A percentile compares a stretch with the other conserved stretches of the same genome.
Conservation (phyloP, 768 basidiomycete species). For the Phanerochaete sordida region DNA sequence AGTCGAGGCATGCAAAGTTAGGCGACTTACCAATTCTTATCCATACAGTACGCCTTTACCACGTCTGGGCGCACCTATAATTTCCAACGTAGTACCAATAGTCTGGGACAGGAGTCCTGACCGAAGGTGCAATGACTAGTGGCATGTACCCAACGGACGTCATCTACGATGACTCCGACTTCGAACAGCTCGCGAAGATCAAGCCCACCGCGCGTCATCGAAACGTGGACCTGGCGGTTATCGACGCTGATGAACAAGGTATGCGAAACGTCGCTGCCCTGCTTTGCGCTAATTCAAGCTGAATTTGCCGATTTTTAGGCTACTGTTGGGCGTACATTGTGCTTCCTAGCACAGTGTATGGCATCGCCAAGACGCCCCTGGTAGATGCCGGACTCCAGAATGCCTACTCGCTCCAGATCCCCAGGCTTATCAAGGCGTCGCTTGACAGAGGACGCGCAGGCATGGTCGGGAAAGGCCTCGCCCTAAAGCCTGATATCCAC, state of each 20-base stretch:
- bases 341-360: conserved; percentile 58
- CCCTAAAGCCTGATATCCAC: conserved; percentile 58
- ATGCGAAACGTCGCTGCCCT: background rate
- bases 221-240: conserved; percentile 42
- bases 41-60: conserved; percentile 38
- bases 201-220: conserved; percentile 42
- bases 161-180: conserved; percentile 47
- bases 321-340: conserved; percentile 52
- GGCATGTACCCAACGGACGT: conserved; percentile 35
- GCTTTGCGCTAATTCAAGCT: background rate
- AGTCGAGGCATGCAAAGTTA: conserved; percentile 39
- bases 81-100: background rate
- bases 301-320: conserved; percentile 24
- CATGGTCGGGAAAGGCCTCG: conserved; percentile 53
- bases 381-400: conserved; percentile 53
- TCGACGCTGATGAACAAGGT: conserved; percentile 49
- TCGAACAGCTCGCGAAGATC: conserved; percentile 35
- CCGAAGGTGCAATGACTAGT: conserved; percentile 33
- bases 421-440: conserved; percentile 39
- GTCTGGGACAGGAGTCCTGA: conserved; percentile 22
- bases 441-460: conserved; percentile 48
- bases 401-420: conserved; percentile 50
- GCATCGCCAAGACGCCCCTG: conserved; percentile 44
- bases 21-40: conserved; percentile 47
- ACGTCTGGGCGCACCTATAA: background rate